Evolutionary conservation across 345 rosid species (phyloP), one percentile per base, ranked within the genome.

Genomic region (Leavenworthia alabamica): DNA sequence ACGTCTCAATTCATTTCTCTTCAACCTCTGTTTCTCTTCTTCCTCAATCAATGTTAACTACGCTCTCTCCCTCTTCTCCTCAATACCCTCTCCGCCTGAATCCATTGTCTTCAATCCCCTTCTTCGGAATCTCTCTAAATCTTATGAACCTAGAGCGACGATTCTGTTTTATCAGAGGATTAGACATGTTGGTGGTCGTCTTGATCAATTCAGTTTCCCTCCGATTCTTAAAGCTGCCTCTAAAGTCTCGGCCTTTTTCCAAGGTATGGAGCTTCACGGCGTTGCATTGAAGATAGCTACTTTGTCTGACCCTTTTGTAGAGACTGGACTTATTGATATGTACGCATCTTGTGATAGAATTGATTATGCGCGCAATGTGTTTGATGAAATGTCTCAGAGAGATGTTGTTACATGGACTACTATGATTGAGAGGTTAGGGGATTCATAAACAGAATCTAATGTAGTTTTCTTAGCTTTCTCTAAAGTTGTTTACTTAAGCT

Each of bases 181-280:
- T 13, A 67, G 71, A 70, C 44, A 57, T 52, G 72, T 29, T 4
- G 81, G 75, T 31, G 20, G 77, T 33, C 39, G 29, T 13, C 62
- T 78, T 7, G 84, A 78, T 67, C 67, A 73, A 48, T 78, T 74
- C 58, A 78, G 79, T 41, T 81, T 81, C 62, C 83, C 75, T 62
- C 78, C 79, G 2, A 66, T 78, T 51, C 55, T 78, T n/a, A 80
- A 80, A 72, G 80, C 85, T 0, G 79, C 56, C 0, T 61, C 82
- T 2, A 78, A 47, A 63, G 56, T 70, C 57, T 77, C 61, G 13
- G 80, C 72, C 15, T 76, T 84, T 33, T 24, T 53, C 32, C 81
- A 80, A 51, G 89, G 89, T 32, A 77, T 61, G 71, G 79, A 80
- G 77, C 29, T 83, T 62, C 88, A 85, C 28, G 89, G 89, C 40